Base-by-base conservation (phyloP, 2,329 filamentous ascomycete genomes). In the Colletotrichum tropicicola region DNA sequence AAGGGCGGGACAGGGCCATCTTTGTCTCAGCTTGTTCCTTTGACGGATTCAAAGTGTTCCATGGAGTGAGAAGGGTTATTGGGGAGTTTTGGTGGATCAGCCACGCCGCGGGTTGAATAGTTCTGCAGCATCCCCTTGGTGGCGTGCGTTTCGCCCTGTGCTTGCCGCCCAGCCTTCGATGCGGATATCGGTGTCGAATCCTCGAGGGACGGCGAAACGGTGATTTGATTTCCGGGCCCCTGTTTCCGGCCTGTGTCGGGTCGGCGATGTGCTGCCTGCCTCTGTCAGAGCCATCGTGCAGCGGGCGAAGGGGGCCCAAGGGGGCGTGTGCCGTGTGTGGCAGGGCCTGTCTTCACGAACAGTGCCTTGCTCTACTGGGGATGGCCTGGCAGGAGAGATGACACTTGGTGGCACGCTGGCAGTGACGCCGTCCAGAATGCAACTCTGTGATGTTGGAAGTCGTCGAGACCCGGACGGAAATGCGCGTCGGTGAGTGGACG, bases 401-500 rank as follows among this genome's bases (percentile, higher is more conserved):
- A 13, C 35, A 19, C 6, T 19, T 19, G 13, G 25, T 13, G 44
- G n/a, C 19, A 51, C 27, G 43, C 58, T 37, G 49, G 57, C n/a
- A 15, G 41, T 19, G 27, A 55, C 37, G 21, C 44, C 15, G 43
- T 56, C 17, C n/a, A 35, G 44, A 17, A 56, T 65, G 62, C 17
- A 55, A 62, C 62, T 51, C 43, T 51, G 57, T 25, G 61, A 49
- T 61, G 35, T 56, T 60, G 44, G n/a, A 56, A 32, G 44, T 56
- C 28, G 37, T 55, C 25, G 25, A 27, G 44, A 57, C 32, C 10
- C 9, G 30, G 37, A 49, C 25, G 53, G 59, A 9, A 59, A 62
- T 51, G 44, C 13, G 28, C 23, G 37, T 23, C 25, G 19, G 45
- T 48, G 55, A 59, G 39, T 59, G 56, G 48, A 43, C 17, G 41